Base-by-base conservation (phyloP, 1,284 basidiomycete species). In the Puccinia polysora region DNA sequence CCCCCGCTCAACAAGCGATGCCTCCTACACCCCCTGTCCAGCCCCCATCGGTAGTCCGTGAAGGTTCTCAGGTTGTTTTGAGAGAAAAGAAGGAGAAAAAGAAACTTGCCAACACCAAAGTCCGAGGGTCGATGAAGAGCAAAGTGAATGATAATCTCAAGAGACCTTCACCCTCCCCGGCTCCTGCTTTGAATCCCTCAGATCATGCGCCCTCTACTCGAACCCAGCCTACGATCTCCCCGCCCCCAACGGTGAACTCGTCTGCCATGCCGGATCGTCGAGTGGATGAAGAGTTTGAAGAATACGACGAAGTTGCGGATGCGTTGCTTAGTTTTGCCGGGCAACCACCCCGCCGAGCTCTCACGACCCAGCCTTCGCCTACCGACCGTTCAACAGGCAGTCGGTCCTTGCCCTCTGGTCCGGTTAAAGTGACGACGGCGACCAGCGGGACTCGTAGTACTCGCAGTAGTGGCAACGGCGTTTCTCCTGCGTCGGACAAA, bases 221-320 rank as follows among this genome's bases (percentile, higher is more conserved):
- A 25, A 49, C 23, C 47, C 4, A 10, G 6, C 18, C 6, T 12
- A 30, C 36, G 3, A 18, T 25, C 10, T 55, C 50, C 4, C 38
- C 38, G 14, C 40, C 36, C 2, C 23, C 56, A 2, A 30, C 56
- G 18, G 20, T 14, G 15, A 58, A 45, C 38, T 23, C 55, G 49
- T 34, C 56, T 32, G 4, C 23, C 18, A 18, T 62, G 20, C 68
- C 68, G 3, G 58, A 70, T 40, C 36, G 68, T 10, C 60, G 53
- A 28, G 58, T 70, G 0, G 68, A 70, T 53, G 68, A 70, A 53
- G 68, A 60, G 45, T 70, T 70, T 43, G 56, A 62, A 18, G 68
- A 70, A 45, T 70, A 70, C 47, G 68, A 70, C 36, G 68, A 70
- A 50, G 68, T 70, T 1, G 68, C 68, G 6, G 68, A 70, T 43